Evolutionary conservation across 2,329 filamentous ascomycete species (phyloP).

Genomic region (Alternaria ethzedia): DNA sequence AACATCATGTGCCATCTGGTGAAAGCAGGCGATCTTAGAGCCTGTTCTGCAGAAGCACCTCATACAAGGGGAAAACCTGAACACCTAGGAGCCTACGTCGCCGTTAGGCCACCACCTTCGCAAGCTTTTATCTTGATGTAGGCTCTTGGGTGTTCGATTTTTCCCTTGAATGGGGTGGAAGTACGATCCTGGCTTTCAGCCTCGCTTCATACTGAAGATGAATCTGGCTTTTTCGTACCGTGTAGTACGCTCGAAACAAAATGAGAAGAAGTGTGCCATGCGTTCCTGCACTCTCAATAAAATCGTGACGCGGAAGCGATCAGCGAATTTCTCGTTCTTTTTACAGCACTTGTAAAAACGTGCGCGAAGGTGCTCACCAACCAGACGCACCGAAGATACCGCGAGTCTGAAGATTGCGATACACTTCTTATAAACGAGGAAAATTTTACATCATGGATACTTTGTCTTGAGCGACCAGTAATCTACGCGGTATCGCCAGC

Average conservation of each 20-base stretch:
- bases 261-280: background rate
- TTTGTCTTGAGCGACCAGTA: slow-evolving; percentile 2
- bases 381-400: too few species aligned
- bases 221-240: background rate
- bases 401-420: too few species aligned
- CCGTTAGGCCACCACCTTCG: too few species aligned
- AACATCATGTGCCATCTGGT: background rate
- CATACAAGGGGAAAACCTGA: too few species aligned
- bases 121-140: too few species aligned
- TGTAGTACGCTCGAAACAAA: background rate
- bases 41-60: background rate
- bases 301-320: background rate
- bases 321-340: background rate
- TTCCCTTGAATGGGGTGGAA: too few species aligned
- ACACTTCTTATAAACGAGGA: background rate
- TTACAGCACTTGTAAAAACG: background rate
- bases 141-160: too few species aligned
- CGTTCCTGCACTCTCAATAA: background rate
- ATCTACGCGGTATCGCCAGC: slow-evolving; percentile 10
- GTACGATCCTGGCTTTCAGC: background rate
- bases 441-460: background rate
- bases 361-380: background rate
- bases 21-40: background rate
- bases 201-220: background rate
- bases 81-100: too few species aligned